A percentile compares a stretch with the other conserved stretches of the same genome.
These are phyloP conservation scores for Malus hybrid DNA, from an alignment of 331 rosid genomes.

Conservation along the genomic window DNA sequence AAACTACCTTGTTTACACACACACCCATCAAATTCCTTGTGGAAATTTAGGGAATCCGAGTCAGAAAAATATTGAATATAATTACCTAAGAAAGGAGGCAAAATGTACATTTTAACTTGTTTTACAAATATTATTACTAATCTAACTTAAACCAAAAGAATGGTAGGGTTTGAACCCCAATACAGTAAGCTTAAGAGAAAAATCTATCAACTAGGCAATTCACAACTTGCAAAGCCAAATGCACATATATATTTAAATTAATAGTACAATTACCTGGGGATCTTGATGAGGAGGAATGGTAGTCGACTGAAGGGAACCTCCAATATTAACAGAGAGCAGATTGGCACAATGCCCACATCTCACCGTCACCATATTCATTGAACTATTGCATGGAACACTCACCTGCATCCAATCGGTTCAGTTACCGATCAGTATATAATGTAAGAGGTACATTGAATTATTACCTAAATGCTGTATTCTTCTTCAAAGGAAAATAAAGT, in stretches of 20 bases:
- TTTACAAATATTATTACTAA: background rate
- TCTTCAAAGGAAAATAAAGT: background rate
- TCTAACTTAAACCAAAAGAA: background rate
- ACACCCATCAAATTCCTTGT: background rate
- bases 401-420: slow-evolving; percentile 43
- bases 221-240: background rate
- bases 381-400: slow-evolving; percentile 85
- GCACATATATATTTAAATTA: background rate
- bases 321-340: slow-evolving; percentile 82
- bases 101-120: background rate
- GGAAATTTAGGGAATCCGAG: background rate
- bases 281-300: slow-evolving; percentile 46
- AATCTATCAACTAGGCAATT: no score
- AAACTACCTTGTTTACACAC: background rate
- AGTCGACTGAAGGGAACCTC: slow-evolving; percentile 44
- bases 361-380: slow-evolving; percentile 67
- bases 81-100: background rate
- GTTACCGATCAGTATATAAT: background rate
- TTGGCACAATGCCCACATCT: slow-evolving; percentile 96
- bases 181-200: no score
- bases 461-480: background rate
- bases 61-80: background rate
- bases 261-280: slow-evolving; percentile 37
- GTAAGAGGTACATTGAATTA: no score
- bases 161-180: background rate